Evolutionary conservation across 192 early-diverging fungal genomes (phyloP), one percentile per base, ranked within the genome.

Genomic region (Entomortierella chlamydospora): DNA sequence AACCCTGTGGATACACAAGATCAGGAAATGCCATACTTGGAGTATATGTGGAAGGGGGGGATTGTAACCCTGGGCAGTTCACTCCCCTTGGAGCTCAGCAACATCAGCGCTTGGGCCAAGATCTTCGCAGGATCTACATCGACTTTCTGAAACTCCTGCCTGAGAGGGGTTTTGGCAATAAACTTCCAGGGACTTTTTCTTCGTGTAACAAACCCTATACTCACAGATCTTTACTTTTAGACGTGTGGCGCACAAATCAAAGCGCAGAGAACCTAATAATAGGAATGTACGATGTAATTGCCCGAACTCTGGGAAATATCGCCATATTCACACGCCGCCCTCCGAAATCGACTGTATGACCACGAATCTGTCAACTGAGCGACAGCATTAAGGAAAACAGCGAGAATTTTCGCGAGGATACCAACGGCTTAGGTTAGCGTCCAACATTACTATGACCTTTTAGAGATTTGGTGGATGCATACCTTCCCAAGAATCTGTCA

Each of bases 251-350:
- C 0, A 67, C 64, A 17, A 47, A 26, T 5, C 72, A 74, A 29
- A 74, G 72, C 23, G 72, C 64, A 1, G 64, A 66, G 18, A 74
- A 51, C 15, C 28, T 74, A 17, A 62, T 74, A n/a, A 37, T 42
- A 12, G 72, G 72, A 23, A 29, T 74, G 15, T 74, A 67, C 31
- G 29, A 37, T 13, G 26, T 25, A 8, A 34, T 45, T 2, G 34
- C 55, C 4, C 12, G 6, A 0, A 20, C 41, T 10, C 28, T n/a
- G 15, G 58, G 20, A 4, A 6, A 45, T 49, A 28, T 37, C 55
- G 4, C 51, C 64, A 50, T 0, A 47, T 67, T 26, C 28, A 60
- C 1, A 53, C 50, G 8, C 45, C 61, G 0, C 64, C 72, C 18
- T 8, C 10, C 5, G 37, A 58, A 10, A 22, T 67, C 17, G 72